Percentiles rank a stretch among this genome's conserved stretches.
Evolutionary conservation across 345 rosid species (phyloP).

Genomic region (Populus nigra): DNA sequence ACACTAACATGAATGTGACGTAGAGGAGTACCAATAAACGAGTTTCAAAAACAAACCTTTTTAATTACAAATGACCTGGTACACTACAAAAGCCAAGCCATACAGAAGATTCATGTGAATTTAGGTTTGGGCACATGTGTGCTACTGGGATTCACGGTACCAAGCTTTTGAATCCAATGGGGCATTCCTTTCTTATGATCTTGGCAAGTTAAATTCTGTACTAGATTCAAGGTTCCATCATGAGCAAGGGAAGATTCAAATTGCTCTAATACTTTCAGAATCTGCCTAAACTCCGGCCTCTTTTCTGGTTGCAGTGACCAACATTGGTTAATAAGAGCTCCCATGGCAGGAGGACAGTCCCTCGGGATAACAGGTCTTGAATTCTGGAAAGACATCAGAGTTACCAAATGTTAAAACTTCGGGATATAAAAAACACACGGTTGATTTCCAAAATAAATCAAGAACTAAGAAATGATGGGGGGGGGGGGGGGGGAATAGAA

Average conservation of each 20-base stretch:
- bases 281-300: constrained; percentile 95
- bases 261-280: constrained; percentile 83
- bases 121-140: constrained; percentile 59
- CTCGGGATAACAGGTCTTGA: constrained; percentile 72
- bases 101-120: constrained; percentile 42
- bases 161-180: constrained; percentile 90
- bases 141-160: constrained; percentile 45
- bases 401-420: not conserved
- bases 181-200: constrained; percentile 79
- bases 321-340: constrained; percentile 86
- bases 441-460: not conserved
- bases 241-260: constrained; percentile 57
- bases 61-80: constrained; percentile 44
- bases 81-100: constrained; percentile 35
- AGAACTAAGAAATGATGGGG: not conserved
- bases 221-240: constrained; percentile 67
- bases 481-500: not conserved
- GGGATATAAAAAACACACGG: not conserved
- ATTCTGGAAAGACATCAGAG: constrained; percentile 45
- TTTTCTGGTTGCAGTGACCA: constrained; percentile 85
- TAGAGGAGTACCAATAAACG: constrained; percentile 24
- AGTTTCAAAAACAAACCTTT: constrained; percentile 28
- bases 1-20: constrained; percentile 21
- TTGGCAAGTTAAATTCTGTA: constrained; percentile 38
- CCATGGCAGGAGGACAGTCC: constrained; percentile 71